These are phyloP conservation scores for Trichophyton schoenleinii DNA, from an alignment of 2,329 filamentous ascomycete species.

Conservation along the genomic window DNA sequence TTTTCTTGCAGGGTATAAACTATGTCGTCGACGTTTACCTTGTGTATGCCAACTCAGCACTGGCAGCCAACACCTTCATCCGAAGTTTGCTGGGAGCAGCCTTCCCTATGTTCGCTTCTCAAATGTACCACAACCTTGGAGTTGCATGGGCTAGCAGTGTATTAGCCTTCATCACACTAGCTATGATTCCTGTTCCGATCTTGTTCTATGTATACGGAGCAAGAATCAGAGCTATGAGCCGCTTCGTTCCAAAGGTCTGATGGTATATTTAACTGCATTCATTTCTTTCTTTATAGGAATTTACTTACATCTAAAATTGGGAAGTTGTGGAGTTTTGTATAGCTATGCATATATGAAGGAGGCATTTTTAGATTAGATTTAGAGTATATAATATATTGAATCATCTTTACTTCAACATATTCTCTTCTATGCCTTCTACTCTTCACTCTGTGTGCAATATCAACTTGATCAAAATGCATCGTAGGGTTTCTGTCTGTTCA, in stretches of 20 bases:
- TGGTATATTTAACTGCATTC: neutral
- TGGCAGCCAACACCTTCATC: slow-evolving; percentile 73
- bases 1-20: slow-evolving; percentile 33
- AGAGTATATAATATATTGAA: neutral
- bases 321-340: neutral
- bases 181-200: slow-evolving; percentile 37
- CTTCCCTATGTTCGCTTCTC: slow-evolving; percentile 55
- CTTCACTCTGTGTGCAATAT: no score
- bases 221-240: slow-evolving; percentile 24
- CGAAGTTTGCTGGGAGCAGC: slow-evolving; percentile 67
- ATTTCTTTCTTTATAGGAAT: neutral
- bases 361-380: neutral
- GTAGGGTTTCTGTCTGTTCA: no score
- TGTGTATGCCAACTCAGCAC: slow-evolving; percentile 43
- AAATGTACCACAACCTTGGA: slow-evolving; percentile 29
- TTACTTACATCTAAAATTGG: neutral
- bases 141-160: slow-evolving; percentile 31
- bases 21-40: slow-evolving; percentile 51
- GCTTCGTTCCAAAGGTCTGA: slow-evolving; percentile 23
- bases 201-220: slow-evolving; percentile 28
- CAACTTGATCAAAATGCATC: no score
- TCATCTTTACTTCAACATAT: neutral
- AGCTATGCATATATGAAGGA: neutral
- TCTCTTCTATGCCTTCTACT: neutral
- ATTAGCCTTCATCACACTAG: slow-evolving; percentile 27